phyloP scores from a whole-genome alignment of 2,329 filamentous ascomycete genomes.

The Chrysoporthe austroafricana region DNA sequence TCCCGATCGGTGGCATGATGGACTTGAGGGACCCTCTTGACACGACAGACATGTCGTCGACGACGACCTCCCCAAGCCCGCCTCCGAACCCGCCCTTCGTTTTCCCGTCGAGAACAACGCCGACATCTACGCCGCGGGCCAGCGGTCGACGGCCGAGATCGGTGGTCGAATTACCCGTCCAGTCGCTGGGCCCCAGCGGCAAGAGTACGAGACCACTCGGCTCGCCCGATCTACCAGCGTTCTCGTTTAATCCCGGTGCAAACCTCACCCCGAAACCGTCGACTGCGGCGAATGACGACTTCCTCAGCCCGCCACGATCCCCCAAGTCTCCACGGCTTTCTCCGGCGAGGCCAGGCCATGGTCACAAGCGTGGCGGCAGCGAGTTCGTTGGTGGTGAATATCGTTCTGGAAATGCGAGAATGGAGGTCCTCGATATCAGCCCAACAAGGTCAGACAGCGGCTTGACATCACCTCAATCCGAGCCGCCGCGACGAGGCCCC shows the following conservation, averaged over 20 bases:
- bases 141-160: slow-evolving; percentile 57
- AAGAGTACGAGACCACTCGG: slow-evolving; percentile 34
- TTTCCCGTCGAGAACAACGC: slow-evolving; percentile 58
- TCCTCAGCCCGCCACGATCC: slow-evolving; percentile 61
- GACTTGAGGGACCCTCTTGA: slow-evolving; percentile 33
- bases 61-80: slow-evolving; percentile 43
- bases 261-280: slow-evolving; percentile 30
- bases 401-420: slow-evolving; percentile 56
- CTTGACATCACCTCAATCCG: slow-evolving; percentile 55
- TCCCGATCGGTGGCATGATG: slow-evolving; percentile 37
- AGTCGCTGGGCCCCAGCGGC: slow-evolving; percentile 36
- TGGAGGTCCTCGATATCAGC: slow-evolving; percentile 68
- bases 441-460: slow-evolving; percentile 68
- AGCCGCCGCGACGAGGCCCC: slow-evolving; percentile 55
- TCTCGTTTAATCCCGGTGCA: slow-evolving; percentile 43
- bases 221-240: slow-evolving; percentile 54
- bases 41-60: slow-evolving; percentile 39
- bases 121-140: slow-evolving; percentile 52
- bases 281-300: slow-evolving; percentile 38
- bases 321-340: slow-evolving; percentile 53
- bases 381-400: slow-evolving; percentile 82
- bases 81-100: slow-evolving; percentile 68
- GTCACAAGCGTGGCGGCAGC: slow-evolving; percentile 80
- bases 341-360: slow-evolving; percentile 65
- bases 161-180: slow-evolving; percentile 51